Evolutionary conservation across 768 basidiomycete genomes (phyloP), one percentile per base, ranked within the genome.

Genomic region (Strobilomyces confusus): DNA sequence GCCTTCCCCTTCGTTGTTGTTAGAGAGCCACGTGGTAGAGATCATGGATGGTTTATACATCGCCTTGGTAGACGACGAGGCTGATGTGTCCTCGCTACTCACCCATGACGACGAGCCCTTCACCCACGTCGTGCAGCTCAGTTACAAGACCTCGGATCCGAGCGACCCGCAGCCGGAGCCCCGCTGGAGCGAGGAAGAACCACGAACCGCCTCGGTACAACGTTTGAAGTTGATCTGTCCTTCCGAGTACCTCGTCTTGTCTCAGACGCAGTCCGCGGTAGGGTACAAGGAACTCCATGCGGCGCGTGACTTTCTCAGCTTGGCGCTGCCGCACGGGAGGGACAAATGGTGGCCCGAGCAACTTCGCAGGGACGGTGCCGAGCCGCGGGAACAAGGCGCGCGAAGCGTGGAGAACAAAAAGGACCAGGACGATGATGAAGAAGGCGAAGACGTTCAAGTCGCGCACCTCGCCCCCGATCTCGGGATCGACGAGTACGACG

Each of bases 291-390:
- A 79, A 54, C 68, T 79, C 5, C 57, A 70, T 26, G 65, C 66
- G 1, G 75, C 72, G 9, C 69, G 78, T 23, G 77, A 79, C 55
- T 77, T 78, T 58, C 61, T 80, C 33, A 68, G 67, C 7, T 59
- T 76, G 9, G 70, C 71, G 17, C 56, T 79, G 40, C 77, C 77
- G 2, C 66, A 72, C 43, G 45, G 43, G 14, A 55, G 25, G 19
- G 7, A 12, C 5, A 26, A 29, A 42, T 44, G 55, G 50, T 55
- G 49, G 43, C 43, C 46, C 15, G 23, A 47, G 17, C 36, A 25
- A n/a, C 30, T 30, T 4, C 45, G 33, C 30, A 12, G 29, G 3
- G 23, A 19, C 5, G 13, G 1, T 17, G 12, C 4, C 2, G 1
- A 22, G 30, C 5, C 3, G 8, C 2, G 19, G 9, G 22, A 29